Evolutionary conservation across 495 filamentous ascomycete species (phyloP), one percentile per base, ranked within the genome.

Genomic region (Penicillium nucicola): DNA sequence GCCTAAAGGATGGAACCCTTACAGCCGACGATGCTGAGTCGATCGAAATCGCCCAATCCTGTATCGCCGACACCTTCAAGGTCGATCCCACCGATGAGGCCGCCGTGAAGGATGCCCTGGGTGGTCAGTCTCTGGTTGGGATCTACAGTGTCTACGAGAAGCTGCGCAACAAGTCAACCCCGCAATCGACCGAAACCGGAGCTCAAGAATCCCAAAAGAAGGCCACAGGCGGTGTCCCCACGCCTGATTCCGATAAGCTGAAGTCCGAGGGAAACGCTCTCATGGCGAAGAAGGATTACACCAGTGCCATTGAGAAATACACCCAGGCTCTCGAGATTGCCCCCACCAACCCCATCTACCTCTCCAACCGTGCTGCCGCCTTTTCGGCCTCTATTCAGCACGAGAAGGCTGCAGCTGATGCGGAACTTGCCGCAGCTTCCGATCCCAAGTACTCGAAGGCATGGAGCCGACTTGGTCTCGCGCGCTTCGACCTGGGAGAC

Each of bases 61-160:
- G 91, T 76, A 98, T 98, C 69, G 82, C 85, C 45, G 92, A 97
- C 62, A 85, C 85, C 62, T 98, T 97, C 82, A 88, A 90, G 66
- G 88, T 98, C 52, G 90, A 97, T 76, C 85, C 90, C 14, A 70
- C 78, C 52, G 84, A 96, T 71, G 72, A 79, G 56, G 74, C 83
- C 48, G 86, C 90, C 55, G 75, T 92, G 47, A 75, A 82, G 52
- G 82, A 86, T 57, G 91, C 92, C 55, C 67, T 93, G 56, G 91
- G 88, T 62, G 76, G 81, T 55, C 90, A 96, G 72, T 90, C 84
- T 58, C 86, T 98, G 19, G 79, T 88, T 31, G 81, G 80, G 68
- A 95, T 98, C 78, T 98, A 95, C 79, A 80, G 82, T 64, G 90
- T 96, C 55, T 97, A 95, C 74, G 93, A 97, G 77, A 96, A 95